phyloP scores from a whole-genome alignment of 106 monocot species.

The Acorus gramineus region DNA sequence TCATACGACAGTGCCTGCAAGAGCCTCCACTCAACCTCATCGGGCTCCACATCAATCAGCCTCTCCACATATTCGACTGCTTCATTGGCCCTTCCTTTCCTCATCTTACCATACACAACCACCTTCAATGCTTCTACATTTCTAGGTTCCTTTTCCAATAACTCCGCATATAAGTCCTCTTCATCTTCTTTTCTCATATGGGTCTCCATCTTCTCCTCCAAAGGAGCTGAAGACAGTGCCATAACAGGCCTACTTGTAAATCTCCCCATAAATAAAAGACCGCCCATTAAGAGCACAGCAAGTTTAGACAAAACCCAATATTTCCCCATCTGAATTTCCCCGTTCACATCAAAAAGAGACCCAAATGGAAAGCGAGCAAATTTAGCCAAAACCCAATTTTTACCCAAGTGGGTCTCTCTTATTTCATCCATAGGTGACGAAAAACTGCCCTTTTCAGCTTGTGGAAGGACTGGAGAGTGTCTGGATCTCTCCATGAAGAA shows the following conservation, averaged over 20 bases:
- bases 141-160: constrained; percentile 40
- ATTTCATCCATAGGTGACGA: no score
- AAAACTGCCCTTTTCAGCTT: no score
- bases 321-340: no score
- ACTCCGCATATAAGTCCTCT: constrained; percentile 31
- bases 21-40: constrained; percentile 78
- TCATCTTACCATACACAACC: constrained; percentile 58
- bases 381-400: no score
- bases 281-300: constrained; percentile 21
- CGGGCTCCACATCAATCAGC: constrained; percentile 58
- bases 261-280: constrained; percentile 26
- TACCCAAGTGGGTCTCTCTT: no score
- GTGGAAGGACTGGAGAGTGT: no score
- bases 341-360: no score
- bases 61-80: constrained; percentile 49
- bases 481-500: no score
- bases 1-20: constrained; percentile 64
- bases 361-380: no score
- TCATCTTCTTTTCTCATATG: constrained; percentile 11
- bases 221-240: constrained; percentile 5
- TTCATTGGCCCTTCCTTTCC: constrained; percentile 42
- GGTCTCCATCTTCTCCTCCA: neutral
- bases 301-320: neutral
- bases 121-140: constrained; percentile 65
- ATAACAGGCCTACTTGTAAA: constrained; percentile 14